Evolutionary conservation across 2,329 filamentous ascomycete species (phyloP).

Genomic region (Incumbomyces delicatus): DNA sequence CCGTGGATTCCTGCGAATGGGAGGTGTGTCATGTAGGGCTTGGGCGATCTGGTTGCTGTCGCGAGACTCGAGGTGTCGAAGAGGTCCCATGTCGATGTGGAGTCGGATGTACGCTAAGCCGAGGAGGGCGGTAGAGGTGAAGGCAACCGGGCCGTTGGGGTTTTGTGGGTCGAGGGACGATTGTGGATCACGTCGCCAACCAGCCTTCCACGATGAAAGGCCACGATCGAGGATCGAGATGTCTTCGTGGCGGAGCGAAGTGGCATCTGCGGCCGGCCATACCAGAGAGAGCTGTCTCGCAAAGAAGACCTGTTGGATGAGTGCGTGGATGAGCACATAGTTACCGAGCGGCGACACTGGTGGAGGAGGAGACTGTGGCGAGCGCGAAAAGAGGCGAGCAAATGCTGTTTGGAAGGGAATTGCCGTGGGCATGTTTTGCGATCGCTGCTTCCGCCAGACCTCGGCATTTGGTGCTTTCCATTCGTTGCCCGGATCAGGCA

Average conservation of each 20-base stretch:
- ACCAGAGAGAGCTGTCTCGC: conserved; percentile 40
- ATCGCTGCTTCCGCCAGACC: conserved; percentile 37
- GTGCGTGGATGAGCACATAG: conserved; percentile 44
- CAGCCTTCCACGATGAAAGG: conserved; percentile 41
- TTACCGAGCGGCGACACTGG: conserved; percentile 43
- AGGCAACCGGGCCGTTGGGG: conserved; percentile 43
- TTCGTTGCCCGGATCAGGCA: conserved; percentile 45
- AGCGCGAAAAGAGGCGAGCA: conserved; percentile 34
- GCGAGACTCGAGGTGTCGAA: conserved; percentile 38
- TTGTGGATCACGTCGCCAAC: conserved; percentile 45
- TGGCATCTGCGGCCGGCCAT: conserved; percentile 33
- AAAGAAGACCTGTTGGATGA: conserved; percentile 47
- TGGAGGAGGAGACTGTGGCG: conserved; percentile 24
- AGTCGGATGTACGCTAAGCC: conserved; percentile 39
- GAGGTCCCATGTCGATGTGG: conserved; percentile 39
- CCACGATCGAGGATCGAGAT: conserved; percentile 37
- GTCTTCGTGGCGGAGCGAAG: conserved; percentile 36
- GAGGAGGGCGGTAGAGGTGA: conserved; percentile 41
- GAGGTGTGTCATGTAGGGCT: conserved; percentile 35
- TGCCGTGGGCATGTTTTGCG: conserved; percentile 14
- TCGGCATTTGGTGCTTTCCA: conserved; percentile 45
- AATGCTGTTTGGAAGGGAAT: conserved; percentile 36
- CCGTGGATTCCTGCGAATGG: conserved; percentile 34
- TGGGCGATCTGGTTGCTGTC: conserved; percentile 38
- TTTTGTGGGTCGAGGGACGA: conserved; percentile 46